Evolutionary conservation across 805 yeast genomes (phyloP), one percentile per base, ranked within the genome.

Genomic region (Dipodascopsis uninucleata): DNA sequence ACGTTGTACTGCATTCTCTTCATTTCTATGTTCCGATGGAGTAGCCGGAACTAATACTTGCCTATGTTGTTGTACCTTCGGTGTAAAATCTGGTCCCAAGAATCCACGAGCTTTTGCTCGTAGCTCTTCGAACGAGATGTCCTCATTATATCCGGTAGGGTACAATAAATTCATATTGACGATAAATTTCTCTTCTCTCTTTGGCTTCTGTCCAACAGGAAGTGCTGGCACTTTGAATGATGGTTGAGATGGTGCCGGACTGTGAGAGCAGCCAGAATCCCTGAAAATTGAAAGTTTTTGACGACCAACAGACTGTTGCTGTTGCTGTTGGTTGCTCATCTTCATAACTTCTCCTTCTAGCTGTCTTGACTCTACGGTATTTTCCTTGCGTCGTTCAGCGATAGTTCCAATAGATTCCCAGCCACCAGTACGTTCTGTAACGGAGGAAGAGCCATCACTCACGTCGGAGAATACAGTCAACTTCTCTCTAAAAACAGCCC

Each of bases 101-200:
- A 62, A 25, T 9, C 70, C 68, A 57, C 79, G 68, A 28, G 73
- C 63, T 32, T 69, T 61, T 0, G 85, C 82, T 36, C 85, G 63
- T 2, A 87, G 61, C 58, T 89, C 96, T 34, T 73, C 76, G 3
- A 82, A 59, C 47, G 83, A 79, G 40, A 66, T 73, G 50, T 83
- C 93, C 33, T 75, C 78, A 0, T 60, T 62, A 2, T 57, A 56
- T 3, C 56, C 59, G 18, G 49, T 58, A 3, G 58, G 56, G 36
- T 58, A 58, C 4, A 59, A 36, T 12, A 39, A 37, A 5, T 28
- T 16, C 41, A 58, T 34, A 5, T 54, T 58, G 4, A 50, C 52
- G 4, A 51, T 55, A 45, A 57, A 45, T 29, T 38, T 44, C 36
- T 58, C 61, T 23, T 46, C 46, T 21, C 55, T 45, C 28, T 53